phyloP scores from a whole-genome alignment of 805 yeast genomes.

The Nakazawaea ernobii region DNA sequence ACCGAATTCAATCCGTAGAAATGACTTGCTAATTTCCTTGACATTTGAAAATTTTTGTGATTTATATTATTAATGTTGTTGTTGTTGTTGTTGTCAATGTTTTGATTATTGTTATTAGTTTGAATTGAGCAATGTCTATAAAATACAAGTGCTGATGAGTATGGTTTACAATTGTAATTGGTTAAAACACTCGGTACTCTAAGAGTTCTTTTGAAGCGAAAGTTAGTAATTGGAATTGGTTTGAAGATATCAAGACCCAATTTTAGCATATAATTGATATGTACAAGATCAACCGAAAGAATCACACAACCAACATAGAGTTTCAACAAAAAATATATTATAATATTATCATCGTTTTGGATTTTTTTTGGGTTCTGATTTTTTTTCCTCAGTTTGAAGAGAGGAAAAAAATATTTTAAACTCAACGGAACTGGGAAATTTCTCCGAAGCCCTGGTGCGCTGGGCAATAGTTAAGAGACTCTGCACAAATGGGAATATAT shows the following conservation, averaged over 20 bases:
- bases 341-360: background rate
- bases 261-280: background rate
- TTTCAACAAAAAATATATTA: background rate
- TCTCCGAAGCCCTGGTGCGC: background rate
- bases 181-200: no score
- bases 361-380: background rate
- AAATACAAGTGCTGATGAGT: background rate
- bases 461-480: background rate
- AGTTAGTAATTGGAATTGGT: background rate
- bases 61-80: background rate
- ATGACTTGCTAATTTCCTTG: slow-evolving; percentile 50
- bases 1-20: slow-evolving; percentile 81
- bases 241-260: background rate
- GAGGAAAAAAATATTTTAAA: background rate
- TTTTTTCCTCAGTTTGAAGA: background rate
- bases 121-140: background rate
- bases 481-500: background rate
- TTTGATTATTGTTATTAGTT: background rate
- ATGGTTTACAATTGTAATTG: no score
- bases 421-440: background rate
- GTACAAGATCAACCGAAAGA: no score
- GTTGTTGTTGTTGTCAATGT: background rate
- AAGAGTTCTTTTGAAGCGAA: no score
- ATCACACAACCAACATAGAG: no score
- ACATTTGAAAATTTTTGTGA: background rate